phyloP scores from a whole-genome alignment of 345 rosid species.

The Eutrema heterophyllum region DNA sequence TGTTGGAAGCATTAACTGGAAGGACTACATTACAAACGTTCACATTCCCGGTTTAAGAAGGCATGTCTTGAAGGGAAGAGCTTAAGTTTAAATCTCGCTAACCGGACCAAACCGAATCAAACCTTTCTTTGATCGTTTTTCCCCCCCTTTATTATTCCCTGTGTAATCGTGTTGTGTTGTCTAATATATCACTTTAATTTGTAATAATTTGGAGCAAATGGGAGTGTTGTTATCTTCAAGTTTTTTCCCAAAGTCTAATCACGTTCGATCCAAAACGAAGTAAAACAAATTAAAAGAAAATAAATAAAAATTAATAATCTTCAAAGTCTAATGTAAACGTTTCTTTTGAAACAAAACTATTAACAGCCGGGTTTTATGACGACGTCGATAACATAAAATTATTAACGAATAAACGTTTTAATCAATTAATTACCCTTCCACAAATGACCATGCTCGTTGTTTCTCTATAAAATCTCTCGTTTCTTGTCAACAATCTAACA shows the following conservation, averaged over 20 bases:
- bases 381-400: conserved; percentile 4
- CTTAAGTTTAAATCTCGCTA: conserved; percentile 10
- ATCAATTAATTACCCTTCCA: background rate
- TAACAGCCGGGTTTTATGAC: no score
- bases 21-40: conserved; percentile 53
- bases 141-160: no score
- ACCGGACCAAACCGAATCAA: conserved; percentile 4
- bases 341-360: background rate
- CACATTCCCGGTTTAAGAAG: conserved; percentile 76
- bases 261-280: background rate
- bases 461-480: background rate
- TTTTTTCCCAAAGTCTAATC: background rate
- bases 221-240: background rate
- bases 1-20: conserved; percentile 67
- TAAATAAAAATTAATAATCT: background rate
- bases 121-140: conserved; percentile 1
- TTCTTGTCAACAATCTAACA: background rate
- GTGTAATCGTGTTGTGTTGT: conserved; percentile 21
- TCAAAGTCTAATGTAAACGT: background rate
- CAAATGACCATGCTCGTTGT: background rate
- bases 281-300: background rate
- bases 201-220: conserved; percentile 11
- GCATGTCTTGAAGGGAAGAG: conserved; percentile 58
- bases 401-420: background rate
- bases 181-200: conserved; percentile 12